Evolutionary conservation across 2,329 filamentous ascomycete species (phyloP), one percentile per base, ranked within the genome.

Genomic region (Epichloe amarillans): DNA sequence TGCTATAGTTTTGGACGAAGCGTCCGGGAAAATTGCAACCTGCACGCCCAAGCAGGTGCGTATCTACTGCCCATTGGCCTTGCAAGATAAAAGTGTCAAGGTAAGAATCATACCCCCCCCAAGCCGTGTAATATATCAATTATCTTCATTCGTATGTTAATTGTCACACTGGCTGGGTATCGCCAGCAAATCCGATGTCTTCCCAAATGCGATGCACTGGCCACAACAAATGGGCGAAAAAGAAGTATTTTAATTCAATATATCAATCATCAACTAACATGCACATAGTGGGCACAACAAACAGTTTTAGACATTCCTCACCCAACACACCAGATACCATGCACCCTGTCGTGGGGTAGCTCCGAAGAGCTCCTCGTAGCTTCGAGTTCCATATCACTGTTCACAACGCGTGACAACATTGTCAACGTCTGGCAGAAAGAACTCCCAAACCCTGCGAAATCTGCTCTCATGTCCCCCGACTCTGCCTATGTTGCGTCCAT

Each of bases 401-500:
- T 84, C 60, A 70, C 72, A 2, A 73, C 72, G 12, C 65, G 66
- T 23, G 64, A 69, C 39, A 66, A 71, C 10, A 71, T 77, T 0
- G 70, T 73, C 49, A 76, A 74, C 51, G 74, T 85, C 42, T 98
- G 93, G 91, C 79, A 79, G 49, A 84, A 84, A 62, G 64, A 71
- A 41, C 73, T 97, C 6, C 84, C 90, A 2, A 89, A 78, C 60
- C 76, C 83, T 0, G 80, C 80, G 38, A 86, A 86, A 61, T 79
- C 84, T 52, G 89, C 89, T 3, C 73, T 76, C 8, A 82, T 96
- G 57, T 95, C 91, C 1, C 88, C 88, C 55, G 91, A 95, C 64
- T 90, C 88, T 12, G 83, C 83, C 19, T 82, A 95, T 54, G 88
- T 97, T 49, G 91, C 89, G 17, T 90, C 87, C 1, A 79, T 86